phyloP scores from a whole-genome alignment of 2,329 filamentous ascomycete genomes.

The Pezicula rhizophila region DNA sequence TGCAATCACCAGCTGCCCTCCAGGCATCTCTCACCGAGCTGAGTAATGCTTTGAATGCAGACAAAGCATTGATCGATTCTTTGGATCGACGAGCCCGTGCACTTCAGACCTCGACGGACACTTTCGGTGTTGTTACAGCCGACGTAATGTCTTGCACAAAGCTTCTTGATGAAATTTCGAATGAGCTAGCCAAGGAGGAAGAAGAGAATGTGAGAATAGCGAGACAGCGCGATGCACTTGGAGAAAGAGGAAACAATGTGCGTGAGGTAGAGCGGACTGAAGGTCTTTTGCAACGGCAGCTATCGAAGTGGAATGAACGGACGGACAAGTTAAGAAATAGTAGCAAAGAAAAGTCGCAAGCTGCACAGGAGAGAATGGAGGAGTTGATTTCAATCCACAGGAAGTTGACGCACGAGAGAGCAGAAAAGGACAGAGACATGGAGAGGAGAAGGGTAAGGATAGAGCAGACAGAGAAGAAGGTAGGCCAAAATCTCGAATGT shows the following conservation, averaged over 20 bases:
- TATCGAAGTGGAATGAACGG: conserved; percentile 78
- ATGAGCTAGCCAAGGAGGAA: conserved; percentile 84
- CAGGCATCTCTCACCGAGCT: conserved; percentile 79
- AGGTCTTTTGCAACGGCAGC: conserved; percentile 73
- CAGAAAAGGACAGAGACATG: conserved; percentile 84
- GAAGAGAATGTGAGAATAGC: conserved; percentile 78
- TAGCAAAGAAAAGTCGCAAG: conserved; percentile 72
- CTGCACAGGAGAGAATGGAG: conserved; percentile 85
- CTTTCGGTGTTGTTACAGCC: conserved; percentile 74
- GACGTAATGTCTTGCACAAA: conserved; percentile 88
- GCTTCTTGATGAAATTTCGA: conserved; percentile 77
- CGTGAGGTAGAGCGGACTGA: conserved; percentile 88
- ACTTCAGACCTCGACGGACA: conserved; percentile 85
- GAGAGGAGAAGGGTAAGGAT: conserved; percentile 88
- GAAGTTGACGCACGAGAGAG: conserved; percentile 75
- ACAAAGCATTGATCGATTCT: conserved; percentile 80
- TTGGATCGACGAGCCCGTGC: conserved; percentile 84
- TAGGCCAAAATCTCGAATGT: conserved; percentile 32
- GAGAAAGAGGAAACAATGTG: conserved; percentile 82
- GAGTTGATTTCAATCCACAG: conserved; percentile 75
- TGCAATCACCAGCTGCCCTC: conserved; percentile 78
- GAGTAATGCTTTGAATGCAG: conserved; percentile 67
- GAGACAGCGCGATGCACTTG: conserved; percentile 78
- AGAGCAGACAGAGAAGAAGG: conserved; percentile 98
- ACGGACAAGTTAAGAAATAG: conserved; percentile 78